Conservation (phyloP, 805 yeast genomes). For the Metschnikowia peoriensis region DNA sequence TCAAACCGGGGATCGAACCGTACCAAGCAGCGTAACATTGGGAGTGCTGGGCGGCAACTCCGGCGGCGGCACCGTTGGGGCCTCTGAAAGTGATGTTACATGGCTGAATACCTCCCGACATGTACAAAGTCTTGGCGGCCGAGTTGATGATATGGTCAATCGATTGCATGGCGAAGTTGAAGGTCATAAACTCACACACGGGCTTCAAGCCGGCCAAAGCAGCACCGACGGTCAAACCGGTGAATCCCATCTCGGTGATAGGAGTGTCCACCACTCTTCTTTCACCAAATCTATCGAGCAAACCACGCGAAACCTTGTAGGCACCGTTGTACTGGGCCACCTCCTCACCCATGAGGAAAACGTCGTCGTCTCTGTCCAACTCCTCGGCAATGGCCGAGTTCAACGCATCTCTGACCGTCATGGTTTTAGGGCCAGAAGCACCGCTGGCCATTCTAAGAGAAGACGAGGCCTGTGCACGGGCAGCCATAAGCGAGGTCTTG, state of each 20-base stretch:
- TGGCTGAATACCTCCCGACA: conserved; percentile 99
- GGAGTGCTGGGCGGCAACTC: conserved; percentile 99
- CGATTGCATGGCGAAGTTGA: conserved; percentile 99
- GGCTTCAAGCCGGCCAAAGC: conserved; percentile 97
- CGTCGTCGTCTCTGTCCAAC: conserved; percentile 91
- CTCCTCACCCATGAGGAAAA: conserved; percentile 97
- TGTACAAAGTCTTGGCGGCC: conserved; percentile 97
- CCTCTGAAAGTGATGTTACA: conserved; percentile 98
- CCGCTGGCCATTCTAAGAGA: conserved; percentile 44
- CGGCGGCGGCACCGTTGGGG: conserved; percentile 99
- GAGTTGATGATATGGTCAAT: conserved; percentile 98
- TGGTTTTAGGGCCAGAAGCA: conserved; percentile 51
- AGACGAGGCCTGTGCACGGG: conserved; percentile 25
- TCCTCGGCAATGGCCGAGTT: conserved; percentile 96
- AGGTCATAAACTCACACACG: conserved; percentile 97
- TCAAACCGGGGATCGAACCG: conserved; percentile 96
- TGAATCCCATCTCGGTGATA: conserved; percentile 98
- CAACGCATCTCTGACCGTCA: conserved; percentile 96
- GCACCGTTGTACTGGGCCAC: conserved; percentile 99
- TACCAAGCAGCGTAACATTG: conserved; percentile 98
- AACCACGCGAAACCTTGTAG: conserved; percentile 93
- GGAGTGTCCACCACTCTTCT: conserved; percentile 94
- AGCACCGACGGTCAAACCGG: conserved; percentile 93
- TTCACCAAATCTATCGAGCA: conserved; percentile 93
- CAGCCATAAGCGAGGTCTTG: conserved; percentile 41